These are phyloP conservation scores for Novakomyces olei DNA, from an alignment of 805 yeast genomes.

Conservation along the genomic window DNA sequence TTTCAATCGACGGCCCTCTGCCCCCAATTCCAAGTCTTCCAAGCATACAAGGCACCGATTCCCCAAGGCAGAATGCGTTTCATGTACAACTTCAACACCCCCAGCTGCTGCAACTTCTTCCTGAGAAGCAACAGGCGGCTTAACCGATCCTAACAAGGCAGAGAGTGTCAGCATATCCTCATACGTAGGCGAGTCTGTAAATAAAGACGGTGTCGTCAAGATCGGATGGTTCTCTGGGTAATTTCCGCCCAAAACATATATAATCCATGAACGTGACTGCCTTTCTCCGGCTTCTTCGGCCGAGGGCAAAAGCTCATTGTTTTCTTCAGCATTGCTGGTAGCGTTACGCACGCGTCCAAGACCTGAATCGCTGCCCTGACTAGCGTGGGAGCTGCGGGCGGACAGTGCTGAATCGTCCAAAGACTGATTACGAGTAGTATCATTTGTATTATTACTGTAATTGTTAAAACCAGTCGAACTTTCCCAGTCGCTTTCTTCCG, in stretches of 20 bases:
- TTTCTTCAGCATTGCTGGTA: not conserved
- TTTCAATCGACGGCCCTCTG: slow-evolving; percentile 24
- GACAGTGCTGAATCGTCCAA: not conserved
- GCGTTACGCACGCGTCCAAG: slow-evolving; percentile 2
- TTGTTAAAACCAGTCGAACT: too few species aligned
- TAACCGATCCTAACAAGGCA: slow-evolving; percentile 25
- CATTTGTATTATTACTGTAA: too few species aligned
- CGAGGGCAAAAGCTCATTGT: slow-evolving; percentile 1
- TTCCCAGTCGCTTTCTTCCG: too few species aligned
- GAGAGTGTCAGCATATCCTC: slow-evolving; percentile 29
- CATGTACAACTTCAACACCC: slow-evolving; percentile 14
- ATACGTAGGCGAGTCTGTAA: slow-evolving; percentile 28
- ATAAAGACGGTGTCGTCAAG: slow-evolving; percentile 24
- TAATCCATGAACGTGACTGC: slow-evolving; percentile 30
- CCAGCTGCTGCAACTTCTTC: slow-evolving; percentile 23
- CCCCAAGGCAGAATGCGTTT: slow-evolving; percentile 2
- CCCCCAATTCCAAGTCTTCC: slow-evolving; percentile 25
- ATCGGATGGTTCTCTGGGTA: slow-evolving; percentile 29
- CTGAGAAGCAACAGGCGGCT: slow-evolving; percentile 22
- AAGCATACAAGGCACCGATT: slow-evolving; percentile 34
- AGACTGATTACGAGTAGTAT: too few species aligned
- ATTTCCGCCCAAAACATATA: slow-evolving; percentile 36
- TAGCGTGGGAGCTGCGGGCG: not conserved
- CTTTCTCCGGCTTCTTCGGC: slow-evolving; percentile 4
- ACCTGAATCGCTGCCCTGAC: not conserved